These are phyloP conservation scores for Trichoderma orchidacearum DNA, from an alignment of 495 filamentous ascomycete genomes.

Conservation along the genomic window DNA sequence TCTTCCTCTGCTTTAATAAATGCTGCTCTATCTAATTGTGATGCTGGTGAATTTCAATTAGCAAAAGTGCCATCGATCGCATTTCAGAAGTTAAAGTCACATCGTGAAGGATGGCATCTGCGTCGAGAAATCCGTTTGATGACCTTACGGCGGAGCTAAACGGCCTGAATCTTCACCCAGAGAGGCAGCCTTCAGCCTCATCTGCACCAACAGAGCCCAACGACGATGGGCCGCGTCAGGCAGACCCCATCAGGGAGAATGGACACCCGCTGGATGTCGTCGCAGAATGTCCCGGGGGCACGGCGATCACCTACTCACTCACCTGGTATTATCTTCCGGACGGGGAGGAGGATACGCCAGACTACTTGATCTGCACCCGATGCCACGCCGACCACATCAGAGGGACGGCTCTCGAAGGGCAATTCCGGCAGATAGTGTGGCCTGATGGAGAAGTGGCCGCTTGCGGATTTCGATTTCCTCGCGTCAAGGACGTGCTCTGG, in stretches of 20 bases:
- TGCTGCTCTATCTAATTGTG: too few species aligned
- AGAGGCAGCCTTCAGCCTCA: not conserved
- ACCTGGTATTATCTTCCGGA: conserved; percentile 7
- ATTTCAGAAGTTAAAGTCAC: too few species aligned
- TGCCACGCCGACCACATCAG: conserved; percentile 7
- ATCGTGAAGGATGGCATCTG: too few species aligned
- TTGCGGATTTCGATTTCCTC: conserved; percentile 7
- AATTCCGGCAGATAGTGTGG: conserved; percentile 2
- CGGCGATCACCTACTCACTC: not conserved
- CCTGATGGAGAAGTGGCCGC: not conserved
- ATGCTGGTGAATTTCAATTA: too few species aligned
- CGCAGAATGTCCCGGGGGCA: conserved; percentile 1
- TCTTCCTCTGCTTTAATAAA: too few species aligned
- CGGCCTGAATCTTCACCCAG: not conserved
- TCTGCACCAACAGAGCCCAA: not conserved
- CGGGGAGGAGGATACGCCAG: not conserved
- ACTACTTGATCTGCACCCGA: conserved; percentile 9
- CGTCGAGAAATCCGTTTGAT: not conserved
- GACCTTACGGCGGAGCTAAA: not conserved
- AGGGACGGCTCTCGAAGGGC: conserved; percentile 1
- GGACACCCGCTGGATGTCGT: not conserved
- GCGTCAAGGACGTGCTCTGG: not conserved
- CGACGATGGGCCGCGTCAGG: not conserved
- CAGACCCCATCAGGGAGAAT: not conserved
- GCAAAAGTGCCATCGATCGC: too few species aligned